Evolutionary conservation across 2,329 filamentous ascomycete species (phyloP).

Genomic region (Ophiostoma piceae): DNA sequence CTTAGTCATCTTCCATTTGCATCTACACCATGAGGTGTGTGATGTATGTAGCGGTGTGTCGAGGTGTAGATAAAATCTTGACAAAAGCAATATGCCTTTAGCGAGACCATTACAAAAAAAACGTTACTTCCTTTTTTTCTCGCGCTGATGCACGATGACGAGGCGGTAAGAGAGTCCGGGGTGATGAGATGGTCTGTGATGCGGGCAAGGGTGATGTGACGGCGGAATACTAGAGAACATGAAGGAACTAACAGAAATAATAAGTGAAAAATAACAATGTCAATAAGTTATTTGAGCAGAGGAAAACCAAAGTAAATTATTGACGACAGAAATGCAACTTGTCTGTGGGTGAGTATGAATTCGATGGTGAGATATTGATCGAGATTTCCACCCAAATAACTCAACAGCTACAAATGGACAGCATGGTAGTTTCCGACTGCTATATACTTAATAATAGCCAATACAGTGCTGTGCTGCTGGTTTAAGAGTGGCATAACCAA

Average conservation of each 20-base stretch:
- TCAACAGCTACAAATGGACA: too few relatives aligned
- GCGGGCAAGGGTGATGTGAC: slow-evolving; percentile 5
- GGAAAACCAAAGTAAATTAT: background rate
- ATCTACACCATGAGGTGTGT: background rate
- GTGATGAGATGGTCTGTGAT: background rate
- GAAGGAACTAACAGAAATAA: background rate
- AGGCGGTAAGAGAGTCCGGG: slow-evolving; percentile 21
- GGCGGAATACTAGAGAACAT: background rate
- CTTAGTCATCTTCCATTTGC: background rate
- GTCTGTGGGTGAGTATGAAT: too few relatives aligned
- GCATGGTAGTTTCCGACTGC: too few relatives aligned
- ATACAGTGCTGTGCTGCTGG: too few relatives aligned
- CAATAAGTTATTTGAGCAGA: background rate
- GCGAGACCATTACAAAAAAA: background rate
- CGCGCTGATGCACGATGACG: slow-evolving; percentile 19
- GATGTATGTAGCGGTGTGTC: background rate
- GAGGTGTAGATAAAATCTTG: background rate
- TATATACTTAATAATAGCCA: too few relatives aligned
- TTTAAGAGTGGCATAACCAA: too few relatives aligned
- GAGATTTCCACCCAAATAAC: too few relatives aligned
- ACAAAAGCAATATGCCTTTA: background rate
- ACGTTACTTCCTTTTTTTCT: background rate
- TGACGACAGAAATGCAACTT: too few relatives aligned
- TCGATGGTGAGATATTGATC: too few relatives aligned
- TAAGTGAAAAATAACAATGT: background rate